Evolutionary conservation across 768 basidiomycete genomes (phyloP), one percentile per base, ranked within the genome.

Genomic region (Daedaleopsis nitida): DNA sequence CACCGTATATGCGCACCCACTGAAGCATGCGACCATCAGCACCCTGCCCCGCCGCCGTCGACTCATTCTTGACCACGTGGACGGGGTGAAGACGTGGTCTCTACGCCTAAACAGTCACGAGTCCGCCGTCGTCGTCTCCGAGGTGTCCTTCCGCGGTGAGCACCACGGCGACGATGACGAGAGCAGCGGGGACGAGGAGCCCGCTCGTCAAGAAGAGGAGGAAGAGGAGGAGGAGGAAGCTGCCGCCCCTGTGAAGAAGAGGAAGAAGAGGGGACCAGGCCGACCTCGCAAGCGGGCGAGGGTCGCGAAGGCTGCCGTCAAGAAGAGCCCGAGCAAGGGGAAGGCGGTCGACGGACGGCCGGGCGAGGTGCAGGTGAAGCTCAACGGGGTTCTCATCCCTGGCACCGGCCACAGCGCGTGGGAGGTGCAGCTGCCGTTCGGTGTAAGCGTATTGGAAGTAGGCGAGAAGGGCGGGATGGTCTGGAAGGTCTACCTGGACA

Each of bases 11-110:
- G 52, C 57, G 13, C 66, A 62, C 52, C 64, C 53, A 56, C 73
- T 91, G 60, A 83, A 81, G 63, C 78, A 77, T 42, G 77, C 88
- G 12, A 38, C 77, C 70, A n/a, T 69, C 88, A 57, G 75, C 42
- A 80, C 85, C n/a, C 77, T 85, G 51, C 91, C 91, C 12, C 75
- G 73, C 11, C 86, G 83, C 34, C 78, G 92, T 43, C 75, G 75
- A 19, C 72, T 93, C 42, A 75, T 75, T 34, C 75, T 94, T 34
- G 86, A 91, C 66, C 75, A 85, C 57, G 78, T 78, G 45, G 88
- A 91, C 55, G 89, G 91, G 5, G 92, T 93, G 51, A 84, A 81
- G 68, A 83, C 75, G 38, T 93, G 92, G 92, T 83, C 84, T 5
- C 76, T 91, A 71, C 80, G 86, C 50, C 78, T 92, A 37, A 76